Evolutionary conservation across 495 filamentous ascomycete genomes (phyloP).

Genomic region (Trichoderma erinaceum): DNA sequence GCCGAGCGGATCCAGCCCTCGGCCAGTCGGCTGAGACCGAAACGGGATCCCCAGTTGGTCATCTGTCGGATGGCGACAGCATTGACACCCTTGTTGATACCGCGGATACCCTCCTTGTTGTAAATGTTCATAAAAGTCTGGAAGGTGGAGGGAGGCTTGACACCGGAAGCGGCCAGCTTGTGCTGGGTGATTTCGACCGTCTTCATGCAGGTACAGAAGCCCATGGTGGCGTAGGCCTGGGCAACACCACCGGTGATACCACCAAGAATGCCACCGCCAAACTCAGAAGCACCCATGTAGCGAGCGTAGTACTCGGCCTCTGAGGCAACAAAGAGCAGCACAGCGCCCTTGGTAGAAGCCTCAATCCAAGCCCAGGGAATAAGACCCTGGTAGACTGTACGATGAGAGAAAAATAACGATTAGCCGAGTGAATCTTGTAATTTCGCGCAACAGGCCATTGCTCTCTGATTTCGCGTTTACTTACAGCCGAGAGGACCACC

Average conservation of each 20-base stretch:
- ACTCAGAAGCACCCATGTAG: slow-evolving; percentile 72
- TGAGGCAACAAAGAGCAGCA: slow-evolving; percentile 97
- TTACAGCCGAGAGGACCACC: slow-evolving; percentile 93
- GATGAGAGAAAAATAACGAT: slow-evolving; percentile 17
- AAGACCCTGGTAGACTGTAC: slow-evolving; percentile 93
- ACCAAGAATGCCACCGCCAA: slow-evolving; percentile 80
- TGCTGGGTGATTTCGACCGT: slow-evolving; percentile 99
- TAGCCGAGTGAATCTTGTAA: slow-evolving; percentile 4
- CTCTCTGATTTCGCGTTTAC: slow-evolving; percentile 32
- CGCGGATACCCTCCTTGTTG: slow-evolving; percentile 84
- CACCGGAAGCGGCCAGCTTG: slow-evolving; percentile 78
- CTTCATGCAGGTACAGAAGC: slow-evolving; percentile 99
- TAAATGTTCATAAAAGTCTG: slow-evolving; percentile 96
- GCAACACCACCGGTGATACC: slow-evolving; percentile 93
- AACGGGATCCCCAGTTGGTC: slow-evolving; percentile 97
- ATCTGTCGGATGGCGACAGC: slow-evolving; percentile 97
- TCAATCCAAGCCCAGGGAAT: slow-evolving; percentile 99
- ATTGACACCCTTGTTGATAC: slow-evolving; percentile 98
- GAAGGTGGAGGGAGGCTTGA: slow-evolving; percentile 81
- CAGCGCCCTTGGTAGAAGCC: slow-evolving; percentile 98
- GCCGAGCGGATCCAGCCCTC: slow-evolving; percentile 78
- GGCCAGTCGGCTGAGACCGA: slow-evolving; percentile 84
- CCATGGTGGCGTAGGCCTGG: slow-evolving; percentile 98
- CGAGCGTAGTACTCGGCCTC: slow-evolving; percentile 94
- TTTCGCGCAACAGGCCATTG: not conserved